phyloP scores from a whole-genome alignment of 768 basidiomycete genomes.

The Guyanaporus albipodus region DNA sequence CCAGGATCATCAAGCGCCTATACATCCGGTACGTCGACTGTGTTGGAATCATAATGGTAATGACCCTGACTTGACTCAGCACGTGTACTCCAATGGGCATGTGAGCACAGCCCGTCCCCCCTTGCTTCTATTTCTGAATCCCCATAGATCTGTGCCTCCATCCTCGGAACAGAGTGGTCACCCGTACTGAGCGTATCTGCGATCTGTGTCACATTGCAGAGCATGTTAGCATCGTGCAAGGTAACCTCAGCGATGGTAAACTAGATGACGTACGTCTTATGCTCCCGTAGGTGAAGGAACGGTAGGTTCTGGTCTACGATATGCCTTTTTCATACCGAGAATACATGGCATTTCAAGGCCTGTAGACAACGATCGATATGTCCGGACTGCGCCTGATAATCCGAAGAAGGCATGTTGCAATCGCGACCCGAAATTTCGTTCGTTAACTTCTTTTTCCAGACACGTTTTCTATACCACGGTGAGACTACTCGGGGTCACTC shows the following conservation, averaged over 20 bases:
- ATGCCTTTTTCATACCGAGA: conserved; percentile 4
- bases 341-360: conserved; percentile 46
- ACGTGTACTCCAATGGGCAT: conserved; percentile 86
- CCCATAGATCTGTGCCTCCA: conserved; percentile 79
- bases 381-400: conserved; percentile 72
- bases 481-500: conserved; percentile 19
- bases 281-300: conserved; percentile 50
- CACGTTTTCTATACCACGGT: conserved; percentile 82
- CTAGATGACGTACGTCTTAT: not conserved
- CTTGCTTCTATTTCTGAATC: conserved; percentile 15
- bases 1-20: conserved; percentile 59
- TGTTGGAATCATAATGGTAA: not conserved
- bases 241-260: conserved; percentile 33
- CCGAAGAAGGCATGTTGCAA: conserved; percentile 69
- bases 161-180: conserved; percentile 87
- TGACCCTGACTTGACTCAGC: conserved; percentile 40
- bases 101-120: conserved; percentile 38
- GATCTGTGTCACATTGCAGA: conserved; percentile 83
- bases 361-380: conserved; percentile 80
- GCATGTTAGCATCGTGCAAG: conserved; percentile 92
- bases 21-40: conserved; percentile 64
- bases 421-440: not conserved
- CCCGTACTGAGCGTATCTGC: conserved; percentile 81
- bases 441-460: conserved; percentile 40
- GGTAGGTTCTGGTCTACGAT: conserved; percentile 39